These are phyloP conservation scores for Saxophila tyrrhenica DNA, from an alignment of 495 filamentous ascomycete species.

Conservation along the genomic window DNA sequence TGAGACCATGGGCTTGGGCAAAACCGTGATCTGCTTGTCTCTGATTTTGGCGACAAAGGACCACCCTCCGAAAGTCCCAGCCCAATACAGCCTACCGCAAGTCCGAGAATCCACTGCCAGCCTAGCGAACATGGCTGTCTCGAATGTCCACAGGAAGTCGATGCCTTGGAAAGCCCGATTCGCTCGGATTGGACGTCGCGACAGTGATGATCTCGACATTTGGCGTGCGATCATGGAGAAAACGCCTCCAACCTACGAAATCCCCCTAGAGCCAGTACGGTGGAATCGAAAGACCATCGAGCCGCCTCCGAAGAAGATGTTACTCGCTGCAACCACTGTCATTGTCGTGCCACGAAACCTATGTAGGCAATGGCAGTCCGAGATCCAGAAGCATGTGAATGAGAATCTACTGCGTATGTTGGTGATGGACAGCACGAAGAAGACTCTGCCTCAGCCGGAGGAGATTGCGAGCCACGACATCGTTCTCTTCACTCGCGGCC, in stretches of 20 bases:
- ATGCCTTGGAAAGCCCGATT: constrained; percentile 60
- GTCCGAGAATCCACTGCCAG: constrained; percentile 38
- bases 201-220: constrained; percentile 31
- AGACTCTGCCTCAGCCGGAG: constrained; percentile 45
- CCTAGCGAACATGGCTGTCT: constrained; percentile 61
- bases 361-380: constrained; percentile 55
- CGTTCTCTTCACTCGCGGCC: constrained; percentile 60
- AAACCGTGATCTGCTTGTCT: constrained; percentile 79
- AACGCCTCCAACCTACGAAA: constrained; percentile 37
- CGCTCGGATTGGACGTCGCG: constrained; percentile 25
- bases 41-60: constrained; percentile 70
- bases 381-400: constrained; percentile 59
- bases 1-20: constrained; percentile 68
- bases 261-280: constrained; percentile 33
- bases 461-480: constrained; percentile 63
- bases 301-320: constrained; percentile 40
- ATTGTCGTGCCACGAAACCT: constrained; percentile 59
- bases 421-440: constrained; percentile 38
- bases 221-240: constrained; percentile 47
- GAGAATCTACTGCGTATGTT: constrained; percentile 49
- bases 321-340: constrained; percentile 56
- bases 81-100: constrained; percentile 40
- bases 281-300: constrained; percentile 28
- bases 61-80: constrained; percentile 54
- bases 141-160: constrained; percentile 49